A percentile compares a stretch with the other conserved stretches of the same genome.
Conservation (phyloP, 2,329 filamentous ascomycete species). For the Elsinoe australis region DNA sequence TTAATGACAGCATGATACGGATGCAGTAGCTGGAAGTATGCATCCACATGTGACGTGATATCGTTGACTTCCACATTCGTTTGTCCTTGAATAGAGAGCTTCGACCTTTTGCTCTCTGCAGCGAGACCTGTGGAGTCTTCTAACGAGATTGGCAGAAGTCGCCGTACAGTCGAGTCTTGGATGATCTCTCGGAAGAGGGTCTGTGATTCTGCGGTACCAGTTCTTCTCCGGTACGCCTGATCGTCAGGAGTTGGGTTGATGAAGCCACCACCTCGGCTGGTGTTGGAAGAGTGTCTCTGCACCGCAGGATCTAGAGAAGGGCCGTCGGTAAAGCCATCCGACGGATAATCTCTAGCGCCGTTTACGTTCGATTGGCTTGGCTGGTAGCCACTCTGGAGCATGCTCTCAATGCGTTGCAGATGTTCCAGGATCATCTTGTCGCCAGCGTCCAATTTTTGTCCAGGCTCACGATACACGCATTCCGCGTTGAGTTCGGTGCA, state of each 20-base stretch:
- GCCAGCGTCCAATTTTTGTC: conserved; percentile 78
- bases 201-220: neutral
- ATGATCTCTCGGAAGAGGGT: conserved; percentile 11
- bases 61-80: conserved; percentile 4
- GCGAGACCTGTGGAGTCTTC: neutral
- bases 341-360: conserved; percentile 29
- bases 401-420: conserved; percentile 65
- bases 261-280: conserved; percentile 43
- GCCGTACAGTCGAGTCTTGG: neutral
- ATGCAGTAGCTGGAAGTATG: conserved; percentile 12
- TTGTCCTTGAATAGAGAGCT: neutral
- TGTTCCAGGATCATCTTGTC: conserved; percentile 80
- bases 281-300: conserved; percentile 22
- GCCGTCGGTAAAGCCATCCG: conserved; percentile 49
- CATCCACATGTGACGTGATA: conserved; percentile 13
- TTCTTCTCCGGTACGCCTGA: conserved; percentile 13
- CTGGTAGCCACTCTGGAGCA: conserved; percentile 64
- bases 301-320: conserved; percentile 3
- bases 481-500: conserved; percentile 75
- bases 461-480: conserved; percentile 76
- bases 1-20: conserved; percentile 12
- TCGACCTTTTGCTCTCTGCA: conserved; percentile 4
- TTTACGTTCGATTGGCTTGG: conserved; percentile 23
- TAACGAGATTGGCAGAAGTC: neutral
- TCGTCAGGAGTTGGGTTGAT: conserved; percentile 26